A percentile compares a stretch with the other conserved stretches of the same genome.
These are phyloP conservation scores for Linderina pennispora DNA, from an alignment of 192 early-diverging fungal genomes.

Conservation along the genomic window DNA sequence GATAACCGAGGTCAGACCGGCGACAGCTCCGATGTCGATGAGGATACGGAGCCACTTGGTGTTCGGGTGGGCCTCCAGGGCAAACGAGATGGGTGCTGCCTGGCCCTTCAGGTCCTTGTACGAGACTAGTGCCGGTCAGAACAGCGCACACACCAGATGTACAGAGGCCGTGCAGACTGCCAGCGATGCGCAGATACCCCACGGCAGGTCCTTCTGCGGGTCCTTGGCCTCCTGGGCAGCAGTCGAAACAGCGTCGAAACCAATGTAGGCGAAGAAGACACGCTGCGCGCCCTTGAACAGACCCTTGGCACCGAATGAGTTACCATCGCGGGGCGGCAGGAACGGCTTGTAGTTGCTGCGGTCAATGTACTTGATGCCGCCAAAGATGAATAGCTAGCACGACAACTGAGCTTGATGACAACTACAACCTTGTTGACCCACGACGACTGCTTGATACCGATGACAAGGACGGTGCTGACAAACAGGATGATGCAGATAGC, in stretches of 20 bases:
- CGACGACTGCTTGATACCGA: constrained; percentile 71
- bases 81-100: constrained; percentile 52
- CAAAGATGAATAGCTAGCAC: constrained; percentile 78
- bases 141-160: constrained; percentile 66
- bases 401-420: constrained; percentile 62
- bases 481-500: constrained; percentile 62
- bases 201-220: constrained; percentile 74
- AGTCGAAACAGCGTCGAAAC: constrained; percentile 85
- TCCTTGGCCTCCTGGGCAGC: constrained; percentile 76
- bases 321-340: constrained; percentile 58
- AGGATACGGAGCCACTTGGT: constrained; percentile 68
- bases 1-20: constrained; percentile 75
- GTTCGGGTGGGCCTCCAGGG: constrained; percentile 29
- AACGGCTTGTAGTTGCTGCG: constrained; percentile 70
- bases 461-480: constrained; percentile 57
- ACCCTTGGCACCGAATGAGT: constrained; percentile 61
- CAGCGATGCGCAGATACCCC: constrained; percentile 81
- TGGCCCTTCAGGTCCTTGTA: constrained; percentile 48
- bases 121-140: constrained; percentile 63
- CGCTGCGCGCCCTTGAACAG: constrained; percentile 65
- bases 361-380: constrained; percentile 62
- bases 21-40: constrained; percentile 71
- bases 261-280: constrained; percentile 81
- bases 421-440: constrained; percentile 69
- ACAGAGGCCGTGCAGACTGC: constrained; percentile 72